These are phyloP conservation scores for Zopfia rhizophila DNA, from an alignment of 2,329 filamentous ascomycete genomes.

Conservation along the genomic window DNA sequence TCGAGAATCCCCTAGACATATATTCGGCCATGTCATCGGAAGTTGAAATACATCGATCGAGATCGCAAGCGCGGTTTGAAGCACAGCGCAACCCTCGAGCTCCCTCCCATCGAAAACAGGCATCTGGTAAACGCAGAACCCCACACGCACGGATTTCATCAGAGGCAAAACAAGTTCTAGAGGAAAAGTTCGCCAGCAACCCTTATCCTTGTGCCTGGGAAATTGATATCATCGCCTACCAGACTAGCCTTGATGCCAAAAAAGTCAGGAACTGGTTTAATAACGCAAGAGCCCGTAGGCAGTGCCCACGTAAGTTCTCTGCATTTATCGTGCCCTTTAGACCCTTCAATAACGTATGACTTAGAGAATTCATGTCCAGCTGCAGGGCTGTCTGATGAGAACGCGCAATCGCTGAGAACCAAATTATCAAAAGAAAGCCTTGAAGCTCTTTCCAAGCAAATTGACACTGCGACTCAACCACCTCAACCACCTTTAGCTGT, in stretches of 20 bases:
- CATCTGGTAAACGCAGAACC: conserved; percentile 46
- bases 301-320: conserved; percentile 37
- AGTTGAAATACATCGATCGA: too few species aligned
- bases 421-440: conserved; percentile 45
- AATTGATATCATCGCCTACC: conserved; percentile 49
- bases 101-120: conserved; percentile 37
- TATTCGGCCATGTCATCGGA: too few species aligned
- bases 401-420: conserved; percentile 24
- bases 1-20: too few species aligned
- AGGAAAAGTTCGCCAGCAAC: conserved; percentile 47
- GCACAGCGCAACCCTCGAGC: conserved; percentile 20
- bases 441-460: conserved; percentile 38
- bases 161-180: conserved; percentile 45
- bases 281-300: conserved; percentile 46
- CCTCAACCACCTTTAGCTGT: conserved; percentile 45
- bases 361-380: too few species aligned
- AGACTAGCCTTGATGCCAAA: conserved; percentile 49
- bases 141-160: conserved; percentile 42
- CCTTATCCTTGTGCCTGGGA: conserved; percentile 49
- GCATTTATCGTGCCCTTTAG: too few species aligned
- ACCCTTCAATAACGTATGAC: too few species aligned
- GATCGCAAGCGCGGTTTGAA: too few species aligned
- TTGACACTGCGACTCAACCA: conserved; percentile 26
- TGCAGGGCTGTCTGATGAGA: conserved; percentile 14
- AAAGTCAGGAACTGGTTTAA: conserved; percentile 50